Evolutionary conservation across 257 asterid genomes (phyloP), one percentile per base, ranked within the genome.

Genomic region (Parsonsia alboflavescens): DNA sequence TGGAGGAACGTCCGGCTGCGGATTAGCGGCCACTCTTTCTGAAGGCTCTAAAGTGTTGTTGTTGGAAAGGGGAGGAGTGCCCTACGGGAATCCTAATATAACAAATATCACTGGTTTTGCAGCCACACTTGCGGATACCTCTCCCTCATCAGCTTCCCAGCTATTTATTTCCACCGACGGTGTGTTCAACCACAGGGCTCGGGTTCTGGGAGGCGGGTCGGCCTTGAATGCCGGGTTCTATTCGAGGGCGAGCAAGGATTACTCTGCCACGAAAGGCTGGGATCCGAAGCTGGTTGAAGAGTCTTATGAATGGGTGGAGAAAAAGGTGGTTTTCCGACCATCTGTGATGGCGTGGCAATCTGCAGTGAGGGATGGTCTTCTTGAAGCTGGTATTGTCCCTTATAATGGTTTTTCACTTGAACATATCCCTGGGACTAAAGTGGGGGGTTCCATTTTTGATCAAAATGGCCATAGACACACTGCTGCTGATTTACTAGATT

Each of bases 1-100:
- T 0, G 97, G 97, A 7, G 97, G 98, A 33, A 86, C 97, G 6
- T 85, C 92, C 8, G 98, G 98, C 1, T 91, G 97, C 79, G 89
- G 91, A 0, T 71, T 91, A 54, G 93, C 97, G 1, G 93, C 97
- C 1, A 91, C 97, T 6, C 91, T 91, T 24, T 93, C 98, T 6
- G 71, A 76, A 70, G 78, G 85, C 71, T 36, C 92, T 5, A 83
- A 39, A n/a, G 96, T 93, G 6, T 75, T 89, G 0, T 68, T 93
- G 41, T 84, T 93, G 12, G 98, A 93, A 79, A 74, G 98, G 49
- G 98, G 98, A 49, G 96, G 90, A 10, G 75, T 91, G 16, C 97
- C 98, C 0, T 93, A 93, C 70, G 81, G 77, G 58, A 71, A 91
- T 74, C 91, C 96, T 2, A 85, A 82, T 83, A 78, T 93, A 21